These are phyloP conservation scores for Caryopteris hybrid DNA, from an alignment of 305 asterid species.

Conservation along the genomic window DNA sequence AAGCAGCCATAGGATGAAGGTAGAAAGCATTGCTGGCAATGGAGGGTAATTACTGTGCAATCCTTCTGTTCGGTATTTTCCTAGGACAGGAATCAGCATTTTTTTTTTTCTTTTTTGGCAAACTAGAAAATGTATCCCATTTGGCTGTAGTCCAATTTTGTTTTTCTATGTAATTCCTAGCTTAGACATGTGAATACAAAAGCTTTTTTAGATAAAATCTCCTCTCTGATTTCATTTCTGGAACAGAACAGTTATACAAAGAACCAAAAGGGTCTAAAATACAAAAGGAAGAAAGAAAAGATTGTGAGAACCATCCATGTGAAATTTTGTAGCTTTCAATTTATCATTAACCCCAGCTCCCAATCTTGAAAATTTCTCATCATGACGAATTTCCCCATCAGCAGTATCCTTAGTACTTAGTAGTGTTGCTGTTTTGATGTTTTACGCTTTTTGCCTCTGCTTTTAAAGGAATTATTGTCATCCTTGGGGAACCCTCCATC, in stretches of 20 bases:
- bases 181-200: slow-evolving; percentile 54
- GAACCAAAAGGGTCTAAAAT: slow-evolving; percentile 17
- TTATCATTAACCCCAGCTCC: slow-evolving; percentile 33
- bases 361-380: slow-evolving; percentile 12
- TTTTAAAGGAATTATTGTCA: slow-evolving; percentile 23
- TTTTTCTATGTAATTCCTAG: slow-evolving; percentile 31
- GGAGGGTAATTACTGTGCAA: slow-evolving; percentile 16
- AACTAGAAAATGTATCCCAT: slow-evolving; percentile 21
- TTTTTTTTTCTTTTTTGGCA: slow-evolving; percentile 12
- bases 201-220: not conserved
- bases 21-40: slow-evolving; percentile 12
- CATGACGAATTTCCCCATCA: slow-evolving; percentile 12
- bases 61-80: slow-evolving; percentile 8
- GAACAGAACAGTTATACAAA: slow-evolving; percentile 1
- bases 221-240: slow-evolving; percentile 16
- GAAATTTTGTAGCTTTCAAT: too few species aligned
- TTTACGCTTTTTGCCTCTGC: slow-evolving; percentile 38
- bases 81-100: slow-evolving; percentile 11
- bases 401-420: slow-evolving; percentile 8
- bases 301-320: slow-evolving; percentile 12
- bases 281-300: not conserved
- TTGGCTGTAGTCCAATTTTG: slow-evolving; percentile 35
- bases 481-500: slow-evolving; percentile 25
- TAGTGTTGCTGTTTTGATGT: slow-evolving; percentile 11
- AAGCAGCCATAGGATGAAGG: slow-evolving; percentile 33